Percentiles rank a stretch among this genome's conserved stretches.
Evolutionary conservation across 768 basidiomycete species (phyloP).

Genomic region (Pholiota conissans): DNA sequence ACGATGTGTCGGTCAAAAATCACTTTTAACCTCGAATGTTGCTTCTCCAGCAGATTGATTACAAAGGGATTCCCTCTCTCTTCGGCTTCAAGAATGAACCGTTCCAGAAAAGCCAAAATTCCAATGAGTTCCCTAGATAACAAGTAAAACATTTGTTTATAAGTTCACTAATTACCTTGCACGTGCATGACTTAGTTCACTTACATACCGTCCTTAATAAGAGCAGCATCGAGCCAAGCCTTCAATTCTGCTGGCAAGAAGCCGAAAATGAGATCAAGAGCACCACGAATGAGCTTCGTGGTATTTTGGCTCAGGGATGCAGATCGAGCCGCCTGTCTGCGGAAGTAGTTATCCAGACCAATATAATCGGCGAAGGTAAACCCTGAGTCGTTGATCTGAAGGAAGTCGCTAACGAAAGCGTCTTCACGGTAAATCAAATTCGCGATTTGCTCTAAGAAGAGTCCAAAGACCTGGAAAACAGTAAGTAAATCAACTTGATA

Average conservation of each 20-base stretch:
- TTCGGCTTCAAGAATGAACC: slow-evolving; percentile 73
- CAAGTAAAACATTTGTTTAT: neutral
- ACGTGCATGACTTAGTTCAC: slow-evolving; percentile 6
- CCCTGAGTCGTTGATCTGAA: slow-evolving; percentile 86
- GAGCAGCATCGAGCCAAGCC: slow-evolving; percentile 78
- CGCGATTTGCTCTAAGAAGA: slow-evolving; percentile 74
- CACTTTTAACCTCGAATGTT: slow-evolving; percentile 74
- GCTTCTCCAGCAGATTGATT: slow-evolving; percentile 72
- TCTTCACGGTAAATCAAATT: slow-evolving; percentile 80
- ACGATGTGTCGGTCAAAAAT: slow-evolving; percentile 78
- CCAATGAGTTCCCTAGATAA: slow-evolving; percentile 5
- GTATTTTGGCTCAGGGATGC: slow-evolving; percentile 68
- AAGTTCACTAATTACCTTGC: neutral
- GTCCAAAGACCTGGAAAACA: slow-evolving; percentile 63
- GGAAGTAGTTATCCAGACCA: slow-evolving; percentile 91
- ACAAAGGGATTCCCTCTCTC: slow-evolving; percentile 80
- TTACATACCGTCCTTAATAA: slow-evolving; percentile 78
- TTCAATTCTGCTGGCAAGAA: slow-evolving; percentile 85
- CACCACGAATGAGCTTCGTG: slow-evolving; percentile 77
- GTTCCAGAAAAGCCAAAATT: slow-evolving; percentile 61
- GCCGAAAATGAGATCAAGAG: slow-evolving; percentile 95
- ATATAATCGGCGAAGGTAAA: slow-evolving; percentile 96
- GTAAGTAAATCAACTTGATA: neutral
- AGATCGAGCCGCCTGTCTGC: slow-evolving; percentile 82
- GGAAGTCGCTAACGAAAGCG: slow-evolving; percentile 87